These are phyloP conservation scores for Citrullus amarus DNA, from an alignment of 306 rosid genomes.

Conservation along the genomic window DNA sequence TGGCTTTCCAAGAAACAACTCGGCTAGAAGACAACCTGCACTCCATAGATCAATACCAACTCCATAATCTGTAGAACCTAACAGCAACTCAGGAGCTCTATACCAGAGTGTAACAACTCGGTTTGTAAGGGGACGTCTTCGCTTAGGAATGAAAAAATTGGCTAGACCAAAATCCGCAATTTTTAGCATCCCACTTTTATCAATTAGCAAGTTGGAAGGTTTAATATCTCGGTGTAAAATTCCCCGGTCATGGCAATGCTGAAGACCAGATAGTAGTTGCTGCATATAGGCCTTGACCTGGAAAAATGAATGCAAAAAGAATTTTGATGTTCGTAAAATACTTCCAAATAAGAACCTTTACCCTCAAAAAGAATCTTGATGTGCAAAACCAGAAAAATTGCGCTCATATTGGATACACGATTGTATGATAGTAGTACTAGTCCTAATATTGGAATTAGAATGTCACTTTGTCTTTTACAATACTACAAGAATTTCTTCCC, in stretches of 20 bases:
- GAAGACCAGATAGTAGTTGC: slow-evolving; percentile 64
- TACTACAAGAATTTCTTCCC: background rate
- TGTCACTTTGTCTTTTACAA: background rate
- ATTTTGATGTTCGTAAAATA: background rate
- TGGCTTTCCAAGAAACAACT: slow-evolving; percentile 59
- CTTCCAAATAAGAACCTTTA: background rate
- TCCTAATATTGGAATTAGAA: background rate
- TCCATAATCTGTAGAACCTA: slow-evolving; percentile 72
- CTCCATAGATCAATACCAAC: slow-evolving; percentile 82
- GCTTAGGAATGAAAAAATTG: slow-evolving; percentile 26
- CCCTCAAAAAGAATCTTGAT: background rate
- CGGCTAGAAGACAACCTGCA: slow-evolving; percentile 64
- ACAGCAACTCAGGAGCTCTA: slow-evolving; percentile 76
- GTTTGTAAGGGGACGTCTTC: slow-evolving; percentile 39
- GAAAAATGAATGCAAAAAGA: background rate
- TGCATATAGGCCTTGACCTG: slow-evolving; percentile 74
- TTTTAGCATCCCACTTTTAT: slow-evolving; percentile 45
- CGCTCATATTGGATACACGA: background rate
- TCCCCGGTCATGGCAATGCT: slow-evolving; percentile 53
- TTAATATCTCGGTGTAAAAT: slow-evolving; percentile 62
- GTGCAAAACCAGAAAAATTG: background rate
- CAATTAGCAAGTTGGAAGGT: slow-evolving; percentile 67
- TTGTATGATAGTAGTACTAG: background rate
- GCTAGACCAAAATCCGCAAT: slow-evolving; percentile 88
- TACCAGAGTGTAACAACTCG: slow-evolving; percentile 89